Base-by-base conservation (phyloP, 306 rosid genomes). In the Hylodesmum podocarpum region DNA sequence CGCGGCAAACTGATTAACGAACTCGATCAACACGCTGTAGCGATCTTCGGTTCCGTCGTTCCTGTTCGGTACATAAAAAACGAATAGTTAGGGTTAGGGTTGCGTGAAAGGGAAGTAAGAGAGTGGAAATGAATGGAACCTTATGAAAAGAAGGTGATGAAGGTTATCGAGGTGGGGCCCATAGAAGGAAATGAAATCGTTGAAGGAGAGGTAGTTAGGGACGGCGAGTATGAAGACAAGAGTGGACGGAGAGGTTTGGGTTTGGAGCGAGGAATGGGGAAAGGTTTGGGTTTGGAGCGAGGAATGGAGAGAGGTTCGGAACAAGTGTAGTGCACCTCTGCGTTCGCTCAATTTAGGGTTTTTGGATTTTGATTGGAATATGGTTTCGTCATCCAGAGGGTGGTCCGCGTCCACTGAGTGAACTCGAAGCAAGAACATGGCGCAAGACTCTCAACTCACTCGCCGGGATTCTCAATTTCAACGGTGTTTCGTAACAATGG, bases 31-130 rank as follows among this genome's bases (percentile, higher is more conserved):
- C 72, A 94, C 95, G 57, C 95, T 88, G 51, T 92, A 95, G 18
- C 92, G 89, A 85, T 95, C 99, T 69, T 95, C 98, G 83, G 84
- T 84, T 13, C 88, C 99, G 72, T 92, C 98, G 13, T 91, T 95
- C 85, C 97, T 94, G 71, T 57, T 43, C 43, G 84, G 58, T 4
- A 9, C 3, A 54, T 51, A 5, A 50, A 49, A 46, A 27, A 61
- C 11, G 46, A 14, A 61, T 25, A 43, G 10, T 28, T 27, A 29
- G 66, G 39, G 22, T 58, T 58, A 14, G 51, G 53, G 19, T n/a
- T 27, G 10, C 18, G n/a, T 4, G 37, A 16, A 1, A 21, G 28
- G 49, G 3, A 34, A 33, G 14, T 15, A 25, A 36, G 28, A 33
- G 0, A 0, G 6, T 5, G 37, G 37, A 33, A 33, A 3, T 33